phyloP scores from a whole-genome alignment of 495 filamentous ascomycete genomes.

The Oleoguttula mirabilis region DNA sequence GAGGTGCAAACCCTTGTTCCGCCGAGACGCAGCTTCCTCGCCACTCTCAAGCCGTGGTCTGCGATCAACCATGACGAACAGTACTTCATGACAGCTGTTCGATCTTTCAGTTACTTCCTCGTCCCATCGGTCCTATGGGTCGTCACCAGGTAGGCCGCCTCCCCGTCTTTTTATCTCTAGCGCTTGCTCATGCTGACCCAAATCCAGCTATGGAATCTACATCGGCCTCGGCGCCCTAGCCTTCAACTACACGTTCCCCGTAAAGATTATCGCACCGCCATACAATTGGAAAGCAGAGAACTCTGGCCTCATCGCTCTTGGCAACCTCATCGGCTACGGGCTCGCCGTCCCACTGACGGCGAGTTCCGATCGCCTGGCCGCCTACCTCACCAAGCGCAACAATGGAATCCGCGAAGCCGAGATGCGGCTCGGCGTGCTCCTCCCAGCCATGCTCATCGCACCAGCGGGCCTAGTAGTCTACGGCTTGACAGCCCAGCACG shows the following conservation, averaged over 20 bases:
- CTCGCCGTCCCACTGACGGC: constrained; percentile 18
- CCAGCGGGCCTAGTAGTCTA: constrained; percentile 19
- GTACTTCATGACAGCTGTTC: constrained; percentile 15
- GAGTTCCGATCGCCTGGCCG: constrained; percentile 18
- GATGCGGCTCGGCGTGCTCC: constrained; percentile 20
- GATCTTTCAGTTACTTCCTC: constrained; percentile 16
- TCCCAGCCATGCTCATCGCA: constrained; percentile 19
- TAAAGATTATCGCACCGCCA: constrained; percentile 14
- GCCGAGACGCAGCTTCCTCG: constrained; percentile 18
- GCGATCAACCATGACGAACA: constrained; percentile 15
- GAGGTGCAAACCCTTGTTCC: constrained; percentile 20
- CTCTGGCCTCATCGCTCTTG: constrained; percentile 19
- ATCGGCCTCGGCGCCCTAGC: constrained; percentile 22
- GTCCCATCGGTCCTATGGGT: constrained; percentile 13
- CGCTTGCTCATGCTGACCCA: no score
- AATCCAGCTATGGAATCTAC: constrained; percentile 21
- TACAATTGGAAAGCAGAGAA: constrained; percentile 18
- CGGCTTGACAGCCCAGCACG: constrained; percentile 16
- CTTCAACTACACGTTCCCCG: constrained; percentile 22
- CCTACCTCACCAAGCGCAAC: constrained; percentile 18
- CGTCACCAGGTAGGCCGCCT: no score
- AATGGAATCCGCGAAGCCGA: constrained; percentile 18
- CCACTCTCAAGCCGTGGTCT: constrained; percentile 22
- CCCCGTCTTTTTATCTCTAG: no score
- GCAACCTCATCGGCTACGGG: constrained; percentile 17